Evolutionary conservation across 2,329 filamentous ascomycete genomes (phyloP).

Genomic region (Triangularia setosa): DNA sequence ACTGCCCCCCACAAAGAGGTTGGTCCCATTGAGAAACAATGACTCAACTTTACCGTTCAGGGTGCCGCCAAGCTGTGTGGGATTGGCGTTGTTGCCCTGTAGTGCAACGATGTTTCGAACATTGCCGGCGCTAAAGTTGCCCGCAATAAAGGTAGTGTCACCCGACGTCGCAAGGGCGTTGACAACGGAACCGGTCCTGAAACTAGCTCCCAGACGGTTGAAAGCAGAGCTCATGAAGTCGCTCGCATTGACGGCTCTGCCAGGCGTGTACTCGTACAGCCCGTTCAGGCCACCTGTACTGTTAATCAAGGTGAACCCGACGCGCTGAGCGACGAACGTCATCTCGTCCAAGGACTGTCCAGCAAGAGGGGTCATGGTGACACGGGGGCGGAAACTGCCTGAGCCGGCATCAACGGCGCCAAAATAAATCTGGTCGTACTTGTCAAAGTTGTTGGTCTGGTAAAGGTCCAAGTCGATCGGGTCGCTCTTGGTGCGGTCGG

Average conservation of each 20-base stretch:
- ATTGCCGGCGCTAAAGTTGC: conserved; percentile 70
- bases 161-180: conserved; percentile 62
- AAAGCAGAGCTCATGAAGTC: conserved; percentile 70
- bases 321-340: conserved; percentile 83
- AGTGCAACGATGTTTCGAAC: conserved; percentile 77
- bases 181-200: conserved; percentile 65
- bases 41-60: conserved; percentile 74
- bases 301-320: conserved; percentile 71
- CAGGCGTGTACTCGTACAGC: conserved; percentile 82
- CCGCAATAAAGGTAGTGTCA: conserved; percentile 70
- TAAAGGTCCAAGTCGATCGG: conserved; percentile 62
- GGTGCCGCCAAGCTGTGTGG: conserved; percentile 63
- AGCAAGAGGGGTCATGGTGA: conserved; percentile 69
- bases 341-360: conserved; percentile 60
- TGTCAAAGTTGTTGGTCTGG: conserved; percentile 94
- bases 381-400: conserved; percentile 69
- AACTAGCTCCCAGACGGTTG: conserved; percentile 68
- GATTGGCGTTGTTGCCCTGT: conserved; percentile 56
- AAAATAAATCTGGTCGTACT: conserved; percentile 89
- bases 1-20: conserved; percentile 76
- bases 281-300: conserved; percentile 82
- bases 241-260: conserved; percentile 52
- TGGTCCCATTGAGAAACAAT: conserved; percentile 62
- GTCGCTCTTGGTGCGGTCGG: conserved; percentile 38
- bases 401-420: conserved; percentile 76